Conservation (phyloP, 2,329 filamentous ascomycete species). For the Cyclaneusma minus region DNA sequence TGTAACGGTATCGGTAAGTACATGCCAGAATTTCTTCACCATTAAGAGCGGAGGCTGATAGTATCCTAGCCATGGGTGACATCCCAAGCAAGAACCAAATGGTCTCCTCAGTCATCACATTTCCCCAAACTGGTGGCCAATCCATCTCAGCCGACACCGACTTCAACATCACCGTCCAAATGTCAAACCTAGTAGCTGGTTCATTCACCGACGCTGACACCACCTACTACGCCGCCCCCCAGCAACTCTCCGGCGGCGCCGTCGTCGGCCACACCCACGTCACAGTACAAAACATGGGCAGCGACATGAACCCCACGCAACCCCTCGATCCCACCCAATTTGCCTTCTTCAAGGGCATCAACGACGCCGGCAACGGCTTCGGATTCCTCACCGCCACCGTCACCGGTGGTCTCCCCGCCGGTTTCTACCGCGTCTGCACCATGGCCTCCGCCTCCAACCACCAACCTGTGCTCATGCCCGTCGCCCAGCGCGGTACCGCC, state of each 20-base stretch:
- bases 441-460: constrained; percentile 26
- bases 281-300: constrained; percentile 22
- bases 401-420: constrained; percentile 23
- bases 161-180: constrained; percentile 19
- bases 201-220: constrained; percentile 22
- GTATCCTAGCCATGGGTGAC: constrained; percentile 17
- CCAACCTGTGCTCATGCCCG: constrained; percentile 26
- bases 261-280: constrained; percentile 24
- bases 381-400: constrained; percentile 22
- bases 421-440: constrained; percentile 28
- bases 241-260: constrained; percentile 17
- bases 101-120: constrained; percentile 17
- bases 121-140: constrained; percentile 11
- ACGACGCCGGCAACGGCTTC: constrained; percentile 22
- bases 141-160: constrained; percentile 12
- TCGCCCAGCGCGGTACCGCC: constrained; percentile 26
- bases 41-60: constrained; percentile 12
- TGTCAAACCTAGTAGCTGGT: constrained; percentile 19
- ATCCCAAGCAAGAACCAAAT: constrained; percentile 17
- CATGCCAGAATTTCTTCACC: constrained; percentile 14
- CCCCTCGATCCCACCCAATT: constrained; percentile 19
- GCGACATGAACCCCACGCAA: constrained; percentile 14
- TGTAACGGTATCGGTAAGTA: constrained; percentile 31
- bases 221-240: constrained; percentile 24
- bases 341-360: constrained; percentile 26